Evolutionary conservation across 768 basidiomycete genomes (phyloP), one percentile per base, ranked within the genome.

Genomic region (Lactarius hatsudake): DNA sequence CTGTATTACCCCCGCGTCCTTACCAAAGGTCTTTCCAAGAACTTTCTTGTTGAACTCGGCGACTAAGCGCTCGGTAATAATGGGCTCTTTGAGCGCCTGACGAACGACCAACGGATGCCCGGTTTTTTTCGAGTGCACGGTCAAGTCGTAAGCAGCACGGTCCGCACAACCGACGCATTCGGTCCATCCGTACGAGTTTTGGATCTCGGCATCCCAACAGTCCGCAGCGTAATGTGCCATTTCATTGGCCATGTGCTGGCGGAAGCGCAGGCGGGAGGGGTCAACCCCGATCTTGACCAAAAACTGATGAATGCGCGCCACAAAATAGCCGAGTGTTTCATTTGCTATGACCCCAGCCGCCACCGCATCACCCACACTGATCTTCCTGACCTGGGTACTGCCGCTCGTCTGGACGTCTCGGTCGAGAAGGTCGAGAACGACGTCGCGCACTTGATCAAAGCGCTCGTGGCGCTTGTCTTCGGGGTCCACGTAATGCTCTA

Each of bases 161-260:
- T 99, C 97, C 42, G 97, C 97, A 79, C 97, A 99, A 10, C 97
- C 97, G 63, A 98, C 96, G 76, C 97, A 99, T 80, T 99, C 97
- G 62, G 94, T 96, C 97, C 97, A 99, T 55, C 90, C 87, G 69
- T 89, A 82, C 59, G 93, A 91, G 62, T 93, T 94, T 69, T 94
- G 85, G 71, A 98, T 98, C 81, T 99, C 97, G 53, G 96, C 97
- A 75, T 99, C 97, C 97, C 97, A 99, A 78, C 97, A 99, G 79
- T 98, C 96, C 45, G 94, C 86, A 63, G 97, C 96, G 76, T 99
- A 99, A 77, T 98, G 97, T 1, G 97, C 97, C 96, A 98, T 98
- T 82, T 98, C 97, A 79, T 98, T 99, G 43, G 79, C 84, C 97
- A 98, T 98, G 77, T 99, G 97, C 75, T 99, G 97, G 40, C 97